Conservation (phyloP, 805 yeast species). For the Debaryomyces prosopidis region DNA sequence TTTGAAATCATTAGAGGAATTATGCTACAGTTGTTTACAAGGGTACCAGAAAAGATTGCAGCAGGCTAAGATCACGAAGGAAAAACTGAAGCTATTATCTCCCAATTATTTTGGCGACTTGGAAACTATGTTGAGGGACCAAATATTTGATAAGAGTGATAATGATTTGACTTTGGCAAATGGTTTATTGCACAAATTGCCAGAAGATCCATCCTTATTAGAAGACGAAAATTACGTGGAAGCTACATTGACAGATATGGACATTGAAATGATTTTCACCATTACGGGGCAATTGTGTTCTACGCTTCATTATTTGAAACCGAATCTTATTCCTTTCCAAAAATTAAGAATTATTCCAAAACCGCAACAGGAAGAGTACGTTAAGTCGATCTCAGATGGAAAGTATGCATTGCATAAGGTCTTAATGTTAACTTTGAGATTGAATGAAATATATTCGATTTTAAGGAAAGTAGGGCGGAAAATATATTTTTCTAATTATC, state of each 20-base stretch:
- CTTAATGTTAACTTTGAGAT: conserved; percentile 43
- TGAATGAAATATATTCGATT: conserved; percentile 51
- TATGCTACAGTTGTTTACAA: conserved; percentile 28
- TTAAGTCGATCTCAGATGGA: conserved; percentile 35
- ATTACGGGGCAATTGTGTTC: conserved; percentile 25
- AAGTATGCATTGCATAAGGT: conserved; percentile 48
- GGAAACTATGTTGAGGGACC: conserved; percentile 18
- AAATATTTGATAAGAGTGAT: conserved; percentile 22
- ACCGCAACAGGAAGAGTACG: conserved; percentile 8
- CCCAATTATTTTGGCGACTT: conserved; percentile 15
- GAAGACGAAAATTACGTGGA: conserved; percentile 15
- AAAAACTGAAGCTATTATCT: conserved; percentile 1
- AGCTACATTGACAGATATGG: conserved; percentile 39
- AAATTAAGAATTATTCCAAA: conserved; percentile 14
- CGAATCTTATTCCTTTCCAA: conserved; percentile 16
- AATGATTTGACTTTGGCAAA: conserved; percentile 23
- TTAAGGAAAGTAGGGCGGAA: conserved; percentile 50
- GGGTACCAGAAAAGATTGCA: conserved; percentile 39
- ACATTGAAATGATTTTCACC: conserved; percentile 30
- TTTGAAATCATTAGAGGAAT: conserved; percentile 24
- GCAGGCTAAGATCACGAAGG: conserved; percentile 26
- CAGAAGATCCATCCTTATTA: conserved; percentile 13
- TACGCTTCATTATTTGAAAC: conserved; percentile 26
- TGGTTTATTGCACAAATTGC: conserved; percentile 16
- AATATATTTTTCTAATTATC: conserved; percentile 44